Percentiles rank a stretch among this genome's conserved stretches.
These are phyloP conservation scores for Cucurbita maxima DNA, from an alignment of 306 rosid genomes.

Conservation along the genomic window DNA sequence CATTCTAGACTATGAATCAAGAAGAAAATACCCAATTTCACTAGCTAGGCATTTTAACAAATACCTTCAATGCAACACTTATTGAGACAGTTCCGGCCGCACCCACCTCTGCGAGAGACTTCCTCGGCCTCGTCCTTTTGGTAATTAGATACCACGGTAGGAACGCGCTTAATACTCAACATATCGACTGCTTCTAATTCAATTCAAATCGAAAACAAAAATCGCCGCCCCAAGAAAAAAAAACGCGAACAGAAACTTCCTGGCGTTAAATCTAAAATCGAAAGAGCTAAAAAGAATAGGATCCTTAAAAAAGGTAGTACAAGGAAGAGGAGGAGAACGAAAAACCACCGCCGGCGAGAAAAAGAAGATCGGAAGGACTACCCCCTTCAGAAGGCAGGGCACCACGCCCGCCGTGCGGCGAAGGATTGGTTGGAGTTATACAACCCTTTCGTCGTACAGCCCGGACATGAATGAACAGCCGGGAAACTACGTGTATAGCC, in stretches of 20 bases:
- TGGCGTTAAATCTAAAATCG: slow-evolving; percentile 4
- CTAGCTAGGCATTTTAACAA: background rate
- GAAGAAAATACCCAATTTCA: background rate
- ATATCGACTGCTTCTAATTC: slow-evolving; percentile 9
- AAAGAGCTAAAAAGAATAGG: background rate
- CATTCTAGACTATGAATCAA: background rate
- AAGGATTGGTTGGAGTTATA: slow-evolving; percentile 57
- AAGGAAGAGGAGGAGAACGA: background rate
- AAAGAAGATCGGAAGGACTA: slow-evolving; percentile 93
- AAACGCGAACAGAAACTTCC: background rate
- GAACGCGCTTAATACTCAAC: slow-evolving; percentile 86
- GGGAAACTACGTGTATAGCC: slow-evolving; percentile 71
- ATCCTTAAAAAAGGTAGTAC: background rate
- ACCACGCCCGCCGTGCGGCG: slow-evolving; percentile 99
- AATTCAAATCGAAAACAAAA: slow-evolving; percentile 5
- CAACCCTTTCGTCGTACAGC: slow-evolving; percentile 68
- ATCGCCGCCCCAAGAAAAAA: slow-evolving; percentile 1
- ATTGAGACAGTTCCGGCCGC: slow-evolving; percentile 75
- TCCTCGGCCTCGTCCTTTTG: slow-evolving; percentile 65
- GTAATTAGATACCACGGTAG: slow-evolving; percentile 75
- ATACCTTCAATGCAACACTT: slow-evolving; percentile 72
- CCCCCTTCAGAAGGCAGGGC: slow-evolving; percentile 99
- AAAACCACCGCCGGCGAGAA: slow-evolving; percentile 88
- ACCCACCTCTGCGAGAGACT: slow-evolving; percentile 33
- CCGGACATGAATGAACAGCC: slow-evolving; percentile 59